These are phyloP conservation scores for Penicillium sp. DNA, from an alignment of 2,329 filamentous ascomycete genomes.

Conservation along the genomic window DNA sequence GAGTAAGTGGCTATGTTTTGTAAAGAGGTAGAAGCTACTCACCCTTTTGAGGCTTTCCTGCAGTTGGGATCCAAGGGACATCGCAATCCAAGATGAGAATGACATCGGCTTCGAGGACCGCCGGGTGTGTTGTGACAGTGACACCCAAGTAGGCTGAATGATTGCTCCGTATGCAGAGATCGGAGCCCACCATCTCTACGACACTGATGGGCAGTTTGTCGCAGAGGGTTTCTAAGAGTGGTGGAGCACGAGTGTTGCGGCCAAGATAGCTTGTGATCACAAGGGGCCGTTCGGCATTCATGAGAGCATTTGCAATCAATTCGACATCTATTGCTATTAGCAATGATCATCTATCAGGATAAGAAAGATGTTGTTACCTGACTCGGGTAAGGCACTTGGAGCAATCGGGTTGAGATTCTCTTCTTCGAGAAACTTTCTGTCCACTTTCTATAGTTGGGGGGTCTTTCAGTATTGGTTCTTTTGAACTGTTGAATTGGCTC, in stretches of 20 bases:
- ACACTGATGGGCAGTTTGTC: constrained; percentile 49
- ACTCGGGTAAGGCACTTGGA: constrained; percentile 11
- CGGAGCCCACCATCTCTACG: constrained; percentile 50
- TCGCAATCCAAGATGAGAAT: constrained; percentile 85
- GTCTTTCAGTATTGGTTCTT: not conserved
- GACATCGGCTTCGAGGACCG: constrained; percentile 73
- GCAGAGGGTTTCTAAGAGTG: constrained; percentile 46
- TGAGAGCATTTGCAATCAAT: constrained; percentile 41
- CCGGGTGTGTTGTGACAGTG: constrained; percentile 70
- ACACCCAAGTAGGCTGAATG: constrained; percentile 64
- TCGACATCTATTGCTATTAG: constrained; percentile 29
- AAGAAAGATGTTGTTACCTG: not conserved
- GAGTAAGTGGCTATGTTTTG: not conserved
- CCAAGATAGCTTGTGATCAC: constrained; percentile 53
- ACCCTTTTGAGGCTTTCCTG: constrained; percentile 51
- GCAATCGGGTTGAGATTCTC: constrained; percentile 11
- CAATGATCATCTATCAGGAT: not conserved
- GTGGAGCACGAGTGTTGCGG: constrained; percentile 43
- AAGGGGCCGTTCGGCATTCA: constrained; percentile 47
- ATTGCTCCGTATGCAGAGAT: constrained; percentile 46
- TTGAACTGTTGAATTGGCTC: constrained; percentile 32
- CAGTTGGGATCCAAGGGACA: constrained; percentile 85
- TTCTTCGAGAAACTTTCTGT: constrained; percentile 11
- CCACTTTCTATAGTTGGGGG: constrained; percentile 11
- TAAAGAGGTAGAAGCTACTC: not conserved